phyloP scores from a whole-genome alignment of 2,329 filamentous ascomycete genomes.

The Escovopsis sp. region DNA sequence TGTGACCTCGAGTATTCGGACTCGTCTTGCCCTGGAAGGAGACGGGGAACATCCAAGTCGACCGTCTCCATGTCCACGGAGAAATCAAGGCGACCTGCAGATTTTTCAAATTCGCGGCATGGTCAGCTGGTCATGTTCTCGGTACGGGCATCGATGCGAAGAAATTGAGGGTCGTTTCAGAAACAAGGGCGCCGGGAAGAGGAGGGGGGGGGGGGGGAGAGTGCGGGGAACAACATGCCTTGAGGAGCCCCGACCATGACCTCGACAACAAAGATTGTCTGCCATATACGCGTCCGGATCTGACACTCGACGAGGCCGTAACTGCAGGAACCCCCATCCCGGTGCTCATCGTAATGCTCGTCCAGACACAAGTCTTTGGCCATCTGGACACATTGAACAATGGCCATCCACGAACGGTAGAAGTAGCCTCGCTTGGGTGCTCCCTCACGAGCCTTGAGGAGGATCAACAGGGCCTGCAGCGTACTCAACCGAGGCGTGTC shows the following conservation, averaged over 20 bases:
- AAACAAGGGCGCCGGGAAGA: too few relatives aligned
- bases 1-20: slow-evolving; percentile 64
- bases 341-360: slow-evolving; percentile 70
- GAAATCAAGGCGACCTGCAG: slow-evolving; percentile 58
- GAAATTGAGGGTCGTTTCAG: too few relatives aligned
- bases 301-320: slow-evolving; percentile 60
- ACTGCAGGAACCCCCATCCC: slow-evolving; percentile 54
- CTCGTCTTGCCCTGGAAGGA: slow-evolving; percentile 52
- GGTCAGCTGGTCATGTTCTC: too few relatives aligned
- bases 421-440: slow-evolving; percentile 88
- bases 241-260: slow-evolving; percentile 88
- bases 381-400: slow-evolving; percentile 86
- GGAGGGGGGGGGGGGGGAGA: neutral
- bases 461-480: slow-evolving; percentile 72
- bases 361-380: slow-evolving; percentile 80
- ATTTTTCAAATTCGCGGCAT: neutral
- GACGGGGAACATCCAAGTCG: slow-evolving; percentile 53
- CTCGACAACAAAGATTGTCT: slow-evolving; percentile 71
- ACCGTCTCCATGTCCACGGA: slow-evolving; percentile 61
- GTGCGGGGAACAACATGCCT: slow-evolving; percentile 37
- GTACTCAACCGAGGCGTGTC: slow-evolving; percentile 83
- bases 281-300: slow-evolving; percentile 78
- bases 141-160: too few relatives aligned
- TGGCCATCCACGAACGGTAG: slow-evolving; percentile 92
- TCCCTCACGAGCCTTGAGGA: slow-evolving; percentile 85